Evolutionary conservation across 306 rosid genomes (phyloP).

Genomic region (Acacia confusa): DNA sequence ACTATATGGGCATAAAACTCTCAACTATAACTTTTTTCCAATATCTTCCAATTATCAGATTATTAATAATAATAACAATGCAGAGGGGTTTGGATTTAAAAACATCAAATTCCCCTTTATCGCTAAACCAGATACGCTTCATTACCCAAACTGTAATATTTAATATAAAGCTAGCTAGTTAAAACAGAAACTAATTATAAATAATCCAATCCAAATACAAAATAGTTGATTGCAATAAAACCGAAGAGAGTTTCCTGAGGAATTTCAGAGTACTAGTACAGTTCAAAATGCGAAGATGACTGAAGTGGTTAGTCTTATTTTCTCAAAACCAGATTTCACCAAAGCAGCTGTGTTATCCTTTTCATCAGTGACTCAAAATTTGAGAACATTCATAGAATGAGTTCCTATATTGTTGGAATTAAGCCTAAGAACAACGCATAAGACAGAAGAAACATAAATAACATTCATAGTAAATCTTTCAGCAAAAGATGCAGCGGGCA

Average conservation of each 20-base stretch:
- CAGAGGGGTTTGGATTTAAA: neutral
- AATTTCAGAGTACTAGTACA: neutral
- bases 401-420: neutral
- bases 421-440: neutral
- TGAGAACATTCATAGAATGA: neutral
- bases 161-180: neutral
- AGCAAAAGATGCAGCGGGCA: conserved; percentile 4
- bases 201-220: neutral
- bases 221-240: neutral
- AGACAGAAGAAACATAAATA: neutral
- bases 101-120: neutral
- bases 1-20: neutral
- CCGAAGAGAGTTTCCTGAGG: neutral
- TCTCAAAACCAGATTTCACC: neutral
- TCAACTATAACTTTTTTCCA: too few species aligned
- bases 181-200: neutral
- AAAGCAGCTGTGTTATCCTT: neutral
- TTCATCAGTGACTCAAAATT: neutral
- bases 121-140: neutral
- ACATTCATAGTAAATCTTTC: neutral
- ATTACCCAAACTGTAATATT: neutral
- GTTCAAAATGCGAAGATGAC: neutral
- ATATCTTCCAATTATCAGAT: neutral
- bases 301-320: neutral
- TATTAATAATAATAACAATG: neutral